Conservation (phyloP, 140 eudicot genomes). For the Bidens hawaiensis region DNA sequence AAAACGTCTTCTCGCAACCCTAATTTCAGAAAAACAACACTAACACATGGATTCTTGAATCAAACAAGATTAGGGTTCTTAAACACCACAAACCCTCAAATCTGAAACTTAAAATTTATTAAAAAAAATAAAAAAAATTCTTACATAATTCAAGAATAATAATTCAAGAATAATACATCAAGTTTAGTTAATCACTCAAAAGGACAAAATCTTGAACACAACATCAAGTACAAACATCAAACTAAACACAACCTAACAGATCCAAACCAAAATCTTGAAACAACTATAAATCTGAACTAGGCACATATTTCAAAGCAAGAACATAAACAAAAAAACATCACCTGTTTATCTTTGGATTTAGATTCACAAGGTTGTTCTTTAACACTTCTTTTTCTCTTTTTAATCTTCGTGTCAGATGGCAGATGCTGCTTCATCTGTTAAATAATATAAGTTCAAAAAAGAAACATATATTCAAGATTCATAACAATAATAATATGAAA, state of each 20-base stretch:
- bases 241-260: constrained; percentile 20
- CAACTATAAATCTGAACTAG: constrained; percentile 22
- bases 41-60: neutral
- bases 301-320: constrained; percentile 19
- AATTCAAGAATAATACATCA: constrained; percentile 22
- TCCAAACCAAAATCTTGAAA: constrained; percentile 22
- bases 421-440: constrained; percentile 44
- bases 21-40: constrained; percentile 4
- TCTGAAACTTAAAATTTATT: neutral
- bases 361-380: constrained; percentile 33
- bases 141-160: constrained; percentile 8
- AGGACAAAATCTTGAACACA: constrained; percentile 17
- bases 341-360: constrained; percentile 64
- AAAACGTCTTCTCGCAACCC: constrained; percentile 15
- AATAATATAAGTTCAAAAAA: constrained; percentile 13
- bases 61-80: constrained; percentile 15
- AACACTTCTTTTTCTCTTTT: constrained; percentile 33
- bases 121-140: neutral
- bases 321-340: constrained; percentile 3
- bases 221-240: constrained; percentile 9
- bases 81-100: neutral
- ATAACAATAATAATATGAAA: constrained; percentile 1
- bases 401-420: constrained; percentile 23
- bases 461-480: constrained; percentile 7
- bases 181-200: constrained; percentile 14